Evolutionary conservation across 1,284 basidiomycete species (phyloP).

Genomic region (Puccinia brachypodii): DNA sequence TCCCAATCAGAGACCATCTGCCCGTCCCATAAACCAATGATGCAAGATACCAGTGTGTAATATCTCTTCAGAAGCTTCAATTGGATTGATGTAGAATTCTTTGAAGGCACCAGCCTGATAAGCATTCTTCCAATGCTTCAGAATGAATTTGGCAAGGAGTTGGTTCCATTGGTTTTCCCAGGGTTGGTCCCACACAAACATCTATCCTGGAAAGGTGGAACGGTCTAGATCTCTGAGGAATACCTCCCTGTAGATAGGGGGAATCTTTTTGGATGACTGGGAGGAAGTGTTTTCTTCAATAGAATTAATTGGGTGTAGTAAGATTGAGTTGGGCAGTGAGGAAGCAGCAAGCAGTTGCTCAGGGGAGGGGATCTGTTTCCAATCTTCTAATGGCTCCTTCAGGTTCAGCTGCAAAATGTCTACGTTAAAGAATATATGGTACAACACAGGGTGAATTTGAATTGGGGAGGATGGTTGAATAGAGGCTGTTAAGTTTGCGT

Average conservation of each 20-base stretch:
- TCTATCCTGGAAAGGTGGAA: background rate
- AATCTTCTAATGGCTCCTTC: background rate
- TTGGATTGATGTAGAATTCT: slow-evolving; percentile 3
- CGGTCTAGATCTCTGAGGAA: background rate
- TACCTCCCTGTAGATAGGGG: background rate
- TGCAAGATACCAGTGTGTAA: background rate
- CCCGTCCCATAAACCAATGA: background rate
- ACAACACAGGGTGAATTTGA: background rate
- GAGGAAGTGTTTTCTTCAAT: background rate
- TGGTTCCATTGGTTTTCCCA: background rate
- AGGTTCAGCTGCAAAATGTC: background rate
- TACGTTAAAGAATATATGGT: background rate
- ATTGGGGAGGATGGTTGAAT: slow-evolving; percentile 2
- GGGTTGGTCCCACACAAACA: slow-evolving; percentile 8
- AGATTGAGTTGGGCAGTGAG: background rate
- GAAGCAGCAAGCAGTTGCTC: background rate
- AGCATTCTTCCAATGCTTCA: slow-evolving; percentile 5
- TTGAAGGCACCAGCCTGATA: slow-evolving; percentile 8
- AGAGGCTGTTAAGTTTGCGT: background rate
- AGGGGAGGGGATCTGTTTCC: background rate
- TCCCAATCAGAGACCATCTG: background rate
- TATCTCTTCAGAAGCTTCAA: background rate
- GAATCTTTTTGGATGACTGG: background rate
- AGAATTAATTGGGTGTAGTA: background rate
- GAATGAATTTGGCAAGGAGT: background rate